Percentiles rank a stretch among this genome's conserved stretches.
These are phyloP conservation scores for Dendrobium huoshanense DNA, from an alignment of 106 monocot species.

Conservation along the genomic window DNA sequence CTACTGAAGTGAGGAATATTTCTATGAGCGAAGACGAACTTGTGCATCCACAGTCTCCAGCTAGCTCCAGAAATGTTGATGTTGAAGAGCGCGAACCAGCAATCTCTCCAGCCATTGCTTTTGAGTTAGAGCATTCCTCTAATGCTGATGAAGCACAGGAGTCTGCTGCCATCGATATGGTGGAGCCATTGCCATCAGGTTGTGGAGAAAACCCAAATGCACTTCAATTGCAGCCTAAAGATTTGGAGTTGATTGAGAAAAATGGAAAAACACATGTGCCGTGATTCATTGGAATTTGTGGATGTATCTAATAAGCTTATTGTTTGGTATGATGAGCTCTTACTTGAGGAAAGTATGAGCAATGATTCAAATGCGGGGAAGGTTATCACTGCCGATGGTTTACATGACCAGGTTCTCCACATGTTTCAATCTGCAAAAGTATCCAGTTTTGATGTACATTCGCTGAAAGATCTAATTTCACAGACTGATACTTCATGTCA, in stretches of 20 bases:
- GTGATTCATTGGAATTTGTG: slow-evolving; percentile 3
- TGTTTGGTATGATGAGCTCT: background rate
- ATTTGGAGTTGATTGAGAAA: background rate
- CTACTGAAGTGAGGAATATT: background rate
- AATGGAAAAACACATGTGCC: background rate
- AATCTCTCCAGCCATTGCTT: background rate
- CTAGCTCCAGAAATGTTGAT: background rate
- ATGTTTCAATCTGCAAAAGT: slow-evolving; percentile 1
- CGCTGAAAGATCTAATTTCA: slow-evolving; percentile 18
- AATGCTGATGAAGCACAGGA: slow-evolving; percentile 12
- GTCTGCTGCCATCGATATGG: background rate
- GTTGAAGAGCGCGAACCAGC: background rate
- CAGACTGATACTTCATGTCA: slow-evolving; percentile 15
- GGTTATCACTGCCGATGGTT: slow-evolving; percentile 5
- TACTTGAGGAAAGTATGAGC: background rate
- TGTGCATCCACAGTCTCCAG: background rate
- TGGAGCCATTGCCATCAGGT: background rate
- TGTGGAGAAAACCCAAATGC: background rate
- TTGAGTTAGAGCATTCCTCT: slow-evolving; percentile 12
- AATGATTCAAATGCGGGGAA: slow-evolving; percentile 8
- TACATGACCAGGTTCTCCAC: background rate
- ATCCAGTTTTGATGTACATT: slow-evolving; percentile 9
- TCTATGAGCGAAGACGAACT: background rate
- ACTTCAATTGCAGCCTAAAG: slow-evolving; percentile 3
- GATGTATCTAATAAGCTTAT: slow-evolving; percentile 12